A percentile compares a stretch with the other conserved stretches of the same genome.
Conservation (phyloP, 1,139 yeast genomes). For the Suhomyces ambrosiae region DNA sequence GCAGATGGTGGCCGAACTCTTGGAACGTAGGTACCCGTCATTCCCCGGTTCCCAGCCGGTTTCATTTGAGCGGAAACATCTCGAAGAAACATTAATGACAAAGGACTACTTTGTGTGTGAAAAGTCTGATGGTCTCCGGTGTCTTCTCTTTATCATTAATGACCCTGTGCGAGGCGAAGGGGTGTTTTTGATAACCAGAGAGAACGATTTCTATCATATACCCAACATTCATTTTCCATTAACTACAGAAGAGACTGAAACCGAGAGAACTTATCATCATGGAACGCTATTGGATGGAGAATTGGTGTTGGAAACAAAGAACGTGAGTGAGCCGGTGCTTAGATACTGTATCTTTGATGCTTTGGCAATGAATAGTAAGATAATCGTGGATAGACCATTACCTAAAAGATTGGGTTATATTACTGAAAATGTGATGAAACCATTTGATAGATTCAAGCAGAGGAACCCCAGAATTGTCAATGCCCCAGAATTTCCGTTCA, state of each 20-base stretch:
- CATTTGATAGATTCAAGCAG: constrained; percentile 70
- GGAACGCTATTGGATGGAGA: constrained; percentile 95
- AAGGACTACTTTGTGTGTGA: constrained; percentile 85
- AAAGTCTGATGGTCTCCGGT: constrained; percentile 90
- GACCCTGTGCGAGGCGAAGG: constrained; percentile 78
- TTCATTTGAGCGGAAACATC: constrained; percentile 77
- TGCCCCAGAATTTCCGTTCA: constrained; percentile 75
- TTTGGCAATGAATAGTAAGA: constrained; percentile 75
- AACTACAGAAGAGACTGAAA: constrained; percentile 49
- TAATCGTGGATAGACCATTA: constrained; percentile 67
- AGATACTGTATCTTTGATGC: constrained; percentile 91
- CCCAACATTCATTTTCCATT: constrained; percentile 85
- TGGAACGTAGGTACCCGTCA: constrained; percentile 52
- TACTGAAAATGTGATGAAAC: constrained; percentile 78
- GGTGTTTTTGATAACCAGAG: constrained; percentile 77
- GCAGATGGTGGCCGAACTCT: constrained; percentile 67
- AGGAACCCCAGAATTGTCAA: constrained; percentile 71
- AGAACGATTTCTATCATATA: constrained; percentile 79
- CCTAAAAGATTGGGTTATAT: constrained; percentile 86
- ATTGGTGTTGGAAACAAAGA: constrained; percentile 61
- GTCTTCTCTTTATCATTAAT: constrained; percentile 65
- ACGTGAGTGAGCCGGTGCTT: constrained; percentile 50
- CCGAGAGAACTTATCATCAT: constrained; percentile 63
- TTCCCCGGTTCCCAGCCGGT: constrained; percentile 97
- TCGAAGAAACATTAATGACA: constrained; percentile 60